Percentiles rank a stretch among this genome's conserved stretches.
phyloP scores from a whole-genome alignment of 805 yeast species.

The Ogataea angusta region DNA sequence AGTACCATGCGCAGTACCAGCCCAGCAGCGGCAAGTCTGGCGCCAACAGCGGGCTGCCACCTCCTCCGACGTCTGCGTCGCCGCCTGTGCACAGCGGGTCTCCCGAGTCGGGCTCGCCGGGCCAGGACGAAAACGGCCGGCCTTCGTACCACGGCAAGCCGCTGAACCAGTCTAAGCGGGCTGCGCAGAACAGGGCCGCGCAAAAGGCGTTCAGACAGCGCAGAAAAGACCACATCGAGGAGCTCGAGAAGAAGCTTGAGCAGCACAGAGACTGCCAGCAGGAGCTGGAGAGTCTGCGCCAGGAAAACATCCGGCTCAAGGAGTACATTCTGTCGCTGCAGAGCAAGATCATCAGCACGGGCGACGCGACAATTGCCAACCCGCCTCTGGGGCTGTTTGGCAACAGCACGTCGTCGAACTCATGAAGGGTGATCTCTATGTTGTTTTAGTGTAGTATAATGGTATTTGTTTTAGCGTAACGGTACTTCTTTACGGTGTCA shows the following conservation, averaged over 20 bases:
- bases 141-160: slow-evolving; percentile 36
- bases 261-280: slow-evolving; percentile 61
- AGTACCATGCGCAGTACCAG: slow-evolving; percentile 4
- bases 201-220: slow-evolving; percentile 89
- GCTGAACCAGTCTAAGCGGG: slow-evolving; percentile 70
- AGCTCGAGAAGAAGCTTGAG: slow-evolving; percentile 67
- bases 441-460: neutral
- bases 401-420: slow-evolving; percentile 6
- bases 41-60: slow-evolving; percentile 14
- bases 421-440: neutral
- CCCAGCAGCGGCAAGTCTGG: slow-evolving; percentile 3
- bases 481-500: slow-evolving; percentile 4
- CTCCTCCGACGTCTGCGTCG: slow-evolving; percentile 7
- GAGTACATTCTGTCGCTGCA: slow-evolving; percentile 71
- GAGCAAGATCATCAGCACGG: slow-evolving; percentile 49
- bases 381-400: slow-evolving; percentile 22
- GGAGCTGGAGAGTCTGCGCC: slow-evolving; percentile 61
- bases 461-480: neutral
- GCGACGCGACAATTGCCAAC: slow-evolving; percentile 10
- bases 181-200: slow-evolving; percentile 88
- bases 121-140: slow-evolving; percentile 18
- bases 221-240: slow-evolving; percentile 76
- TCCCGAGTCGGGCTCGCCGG: slow-evolving; percentile 12
- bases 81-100: slow-evolving; percentile 1
- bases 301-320: slow-evolving; percentile 68